Percentiles rank a stretch among this genome's conserved stretches.
These are phyloP conservation scores for Rhodocollybia butyracea DNA, from an alignment of 768 basidiomycete genomes.

Conservation along the genomic window DNA sequence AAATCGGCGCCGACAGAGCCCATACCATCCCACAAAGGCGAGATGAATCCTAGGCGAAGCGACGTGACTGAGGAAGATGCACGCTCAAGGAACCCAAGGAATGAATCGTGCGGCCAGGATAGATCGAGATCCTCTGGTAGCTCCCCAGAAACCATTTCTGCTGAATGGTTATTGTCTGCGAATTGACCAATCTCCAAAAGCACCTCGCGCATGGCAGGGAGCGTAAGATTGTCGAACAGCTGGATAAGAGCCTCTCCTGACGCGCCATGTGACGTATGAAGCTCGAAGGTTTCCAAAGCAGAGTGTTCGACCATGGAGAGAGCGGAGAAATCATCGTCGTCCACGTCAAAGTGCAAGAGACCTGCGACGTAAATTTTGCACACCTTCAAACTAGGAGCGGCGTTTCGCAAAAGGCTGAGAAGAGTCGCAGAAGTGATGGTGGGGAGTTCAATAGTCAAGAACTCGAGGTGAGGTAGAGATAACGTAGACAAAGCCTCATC, in stretches of 20 bases:
- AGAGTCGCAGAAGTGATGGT: not conserved
- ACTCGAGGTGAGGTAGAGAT: not conserved
- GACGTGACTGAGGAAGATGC: not conserved
- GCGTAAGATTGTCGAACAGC: not conserved
- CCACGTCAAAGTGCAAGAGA: not conserved
- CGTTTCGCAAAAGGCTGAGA: not conserved
- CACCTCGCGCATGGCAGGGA: not conserved
- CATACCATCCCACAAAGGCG: not conserved
- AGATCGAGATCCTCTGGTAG: not conserved
- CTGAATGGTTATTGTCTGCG: not conserved
- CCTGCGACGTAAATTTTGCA: not conserved
- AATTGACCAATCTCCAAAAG: not conserved
- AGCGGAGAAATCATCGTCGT: not conserved
- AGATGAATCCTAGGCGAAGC: not conserved
- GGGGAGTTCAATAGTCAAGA: not conserved
- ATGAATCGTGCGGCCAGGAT: constrained; percentile 3
- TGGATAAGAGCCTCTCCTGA: not conserved
- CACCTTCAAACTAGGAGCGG: not conserved
- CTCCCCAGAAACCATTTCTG: not conserved
- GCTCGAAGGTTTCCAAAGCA: not conserved
- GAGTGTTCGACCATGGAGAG: not conserved
- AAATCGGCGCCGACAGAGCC: not conserved
- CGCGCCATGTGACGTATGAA: not conserved
- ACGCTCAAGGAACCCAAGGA: not conserved
- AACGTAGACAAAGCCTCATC: not conserved